phyloP scores from a whole-genome alignment of 257 asterid species.

The Perilla frutescens region DNA sequence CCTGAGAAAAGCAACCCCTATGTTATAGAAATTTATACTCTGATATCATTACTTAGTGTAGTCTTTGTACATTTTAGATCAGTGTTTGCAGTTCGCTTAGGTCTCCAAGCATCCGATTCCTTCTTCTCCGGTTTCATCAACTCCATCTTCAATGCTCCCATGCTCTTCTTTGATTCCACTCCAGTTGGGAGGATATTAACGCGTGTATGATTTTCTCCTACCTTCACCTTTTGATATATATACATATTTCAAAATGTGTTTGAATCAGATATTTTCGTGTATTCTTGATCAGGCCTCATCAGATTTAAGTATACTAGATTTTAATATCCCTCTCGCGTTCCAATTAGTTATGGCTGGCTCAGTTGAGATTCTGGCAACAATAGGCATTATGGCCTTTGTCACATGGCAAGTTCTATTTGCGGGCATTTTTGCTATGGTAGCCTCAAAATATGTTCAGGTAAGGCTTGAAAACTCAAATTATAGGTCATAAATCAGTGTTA shows the following conservation, averaged over 20 bases:
- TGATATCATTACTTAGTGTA: slow-evolving; percentile 53
- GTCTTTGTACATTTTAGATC: slow-evolving; percentile 58
- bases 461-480: slow-evolving; percentile 5
- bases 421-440: slow-evolving; percentile 59
- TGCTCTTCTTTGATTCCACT: slow-evolving; percentile 87
- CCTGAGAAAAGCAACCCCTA: slow-evolving; percentile 42
- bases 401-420: slow-evolving; percentile 87
- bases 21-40: slow-evolving; percentile 56
- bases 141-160: slow-evolving; percentile 75
- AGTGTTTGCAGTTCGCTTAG: slow-evolving; percentile 56
- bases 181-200: slow-evolving; percentile 81
- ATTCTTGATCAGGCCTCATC: slow-evolving; percentile 65
- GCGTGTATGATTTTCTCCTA: slow-evolving; percentile 48
- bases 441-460: slow-evolving; percentile 78
- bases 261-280: background rate
- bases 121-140: slow-evolving; percentile 63
- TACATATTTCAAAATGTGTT: background rate
- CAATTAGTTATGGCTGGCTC: slow-evolving; percentile 45
- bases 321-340: slow-evolving; percentile 63
- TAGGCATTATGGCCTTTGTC: slow-evolving; percentile 65
- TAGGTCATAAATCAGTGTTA: background rate
- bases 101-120: slow-evolving; percentile 64
- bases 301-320: slow-evolving; percentile 72
- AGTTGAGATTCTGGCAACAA: slow-evolving; percentile 55
- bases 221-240: background rate